phyloP scores from a whole-genome alignment of 2,329 filamentous ascomycete genomes.

The Xylaria sp. region DNA sequence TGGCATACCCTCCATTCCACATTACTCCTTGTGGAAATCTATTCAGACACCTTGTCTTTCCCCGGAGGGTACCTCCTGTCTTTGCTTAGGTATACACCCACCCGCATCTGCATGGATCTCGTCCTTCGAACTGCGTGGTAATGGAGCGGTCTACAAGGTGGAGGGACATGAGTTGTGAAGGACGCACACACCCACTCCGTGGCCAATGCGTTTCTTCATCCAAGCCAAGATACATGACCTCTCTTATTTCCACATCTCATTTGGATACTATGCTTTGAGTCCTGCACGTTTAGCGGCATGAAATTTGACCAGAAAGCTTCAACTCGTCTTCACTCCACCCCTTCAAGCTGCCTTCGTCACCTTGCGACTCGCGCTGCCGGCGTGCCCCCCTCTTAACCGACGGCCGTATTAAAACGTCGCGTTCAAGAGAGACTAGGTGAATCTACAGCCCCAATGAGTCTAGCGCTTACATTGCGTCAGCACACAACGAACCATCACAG shows the following conservation, averaged over 20 bases:
- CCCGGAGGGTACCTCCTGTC: slow-evolving; percentile 8
- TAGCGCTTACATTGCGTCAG: slow-evolving; percentile 42
- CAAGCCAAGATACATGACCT: not conserved
- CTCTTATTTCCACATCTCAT: slow-evolving; percentile 5
- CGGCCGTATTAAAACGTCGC: slow-evolving; percentile 30
- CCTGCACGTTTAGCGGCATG: not conserved
- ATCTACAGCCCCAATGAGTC: slow-evolving; percentile 33
- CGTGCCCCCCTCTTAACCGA: slow-evolving; percentile 20
- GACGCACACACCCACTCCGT: not conserved
- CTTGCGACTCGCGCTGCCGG: slow-evolving; percentile 6
- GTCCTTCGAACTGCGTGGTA: slow-evolving; percentile 12
- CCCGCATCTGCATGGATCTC: slow-evolving; percentile 12
- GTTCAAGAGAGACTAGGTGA: slow-evolving; percentile 29
- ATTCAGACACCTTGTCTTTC: slow-evolving; percentile 15
- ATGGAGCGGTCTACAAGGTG: not conserved
- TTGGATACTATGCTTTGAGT: not conserved
- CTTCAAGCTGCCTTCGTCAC: slow-evolving; percentile 7
- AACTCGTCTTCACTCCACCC: not conserved
- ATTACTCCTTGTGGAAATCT: slow-evolving; percentile 19
- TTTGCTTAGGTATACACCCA: slow-evolving; percentile 16
- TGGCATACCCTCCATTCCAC: slow-evolving; percentile 24
- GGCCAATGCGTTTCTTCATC: slow-evolving; percentile 14
- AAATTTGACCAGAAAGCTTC: not conserved
- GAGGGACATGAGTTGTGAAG: slow-evolving; percentile 2
- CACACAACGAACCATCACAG: slow-evolving; percentile 33